Evolutionary conservation across 176 grass and related monocot genomes (phyloP).

Genomic region (Pontederia crassipes): DNA sequence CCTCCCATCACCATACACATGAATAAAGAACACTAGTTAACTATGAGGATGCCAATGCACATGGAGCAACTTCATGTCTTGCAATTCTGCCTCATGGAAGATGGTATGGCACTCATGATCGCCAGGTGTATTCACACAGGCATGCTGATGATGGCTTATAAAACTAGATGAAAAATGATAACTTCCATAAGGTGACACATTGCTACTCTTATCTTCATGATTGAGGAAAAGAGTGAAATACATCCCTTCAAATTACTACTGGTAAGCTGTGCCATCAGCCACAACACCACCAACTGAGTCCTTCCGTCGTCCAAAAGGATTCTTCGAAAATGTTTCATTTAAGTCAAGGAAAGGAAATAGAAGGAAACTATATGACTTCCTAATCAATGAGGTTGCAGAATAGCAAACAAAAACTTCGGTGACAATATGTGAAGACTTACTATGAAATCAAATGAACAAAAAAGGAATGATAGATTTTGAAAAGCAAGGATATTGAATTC

Average conservation of each 20-base stretch:
- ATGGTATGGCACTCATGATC: conserved; percentile 45
- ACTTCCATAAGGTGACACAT: conserved; percentile 53
- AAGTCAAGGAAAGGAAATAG: conserved; percentile 40
- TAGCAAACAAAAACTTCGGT: too few species aligned
- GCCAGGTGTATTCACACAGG: conserved; percentile 39
- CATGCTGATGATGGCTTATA: conserved; percentile 38
- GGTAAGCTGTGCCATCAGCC: conserved; percentile 30
- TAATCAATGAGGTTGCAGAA: too few species aligned
- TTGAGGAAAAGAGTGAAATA: conserved; percentile 31
- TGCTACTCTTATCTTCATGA: conserved; percentile 17
- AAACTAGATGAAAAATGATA: conserved; percentile 31
- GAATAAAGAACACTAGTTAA: conserved; percentile 21
- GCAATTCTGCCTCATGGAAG: conserved; percentile 27
- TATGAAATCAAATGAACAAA: not conserved
- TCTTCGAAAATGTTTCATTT: conserved; percentile 68
- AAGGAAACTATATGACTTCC: not conserved
- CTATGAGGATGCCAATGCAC: conserved; percentile 45
- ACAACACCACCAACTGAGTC: conserved; percentile 38
- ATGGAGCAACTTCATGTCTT: conserved; percentile 36
- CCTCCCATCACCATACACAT: not conserved
- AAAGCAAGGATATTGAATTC: conserved; percentile 97
- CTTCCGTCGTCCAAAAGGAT: conserved; percentile 91
- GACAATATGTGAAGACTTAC: not conserved
- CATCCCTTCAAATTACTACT: conserved; percentile 27
- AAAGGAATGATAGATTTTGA: conserved; percentile 7